Evolutionary conservation across 2,329 filamentous ascomycete species (phyloP).

Genomic region (Rosellinia necatrix): DNA sequence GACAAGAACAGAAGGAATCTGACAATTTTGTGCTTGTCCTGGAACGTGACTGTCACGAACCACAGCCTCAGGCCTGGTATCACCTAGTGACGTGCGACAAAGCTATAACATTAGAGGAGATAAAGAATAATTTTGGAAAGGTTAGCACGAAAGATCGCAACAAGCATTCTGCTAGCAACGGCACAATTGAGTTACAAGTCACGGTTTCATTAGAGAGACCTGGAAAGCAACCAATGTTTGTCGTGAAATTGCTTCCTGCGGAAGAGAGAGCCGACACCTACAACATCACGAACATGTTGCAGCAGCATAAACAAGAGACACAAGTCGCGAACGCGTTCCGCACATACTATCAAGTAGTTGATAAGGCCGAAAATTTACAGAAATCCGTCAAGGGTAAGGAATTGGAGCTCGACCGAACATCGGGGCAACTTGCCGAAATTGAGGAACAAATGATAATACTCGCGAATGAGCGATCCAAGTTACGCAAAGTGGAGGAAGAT

Average conservation of each 20-base stretch:
- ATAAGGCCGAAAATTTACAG: not conserved
- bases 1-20: not conserved
- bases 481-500: not conserved
- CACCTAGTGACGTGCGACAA: not conserved
- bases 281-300: not conserved
- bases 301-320: not conserved
- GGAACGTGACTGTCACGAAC: not conserved
- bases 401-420: not conserved
- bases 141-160: conserved; percentile 1
- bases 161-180: conserved; percentile 4
- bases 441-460: not conserved
- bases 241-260: not conserved
- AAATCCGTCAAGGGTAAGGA: not conserved
- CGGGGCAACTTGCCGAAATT: not conserved
- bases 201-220: not conserved
- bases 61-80: not conserved
- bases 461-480: not conserved
- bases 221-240: conserved; percentile 2
- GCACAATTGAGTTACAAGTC: not conserved
- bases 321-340: not conserved
- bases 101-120: not conserved
- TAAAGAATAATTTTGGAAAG: not conserved
- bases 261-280: not conserved
- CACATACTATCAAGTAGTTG: not conserved
- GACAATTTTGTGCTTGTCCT: not conserved